Evolutionary conservation across 2,329 filamentous ascomycete species (phyloP), one percentile per base, ranked within the genome.

Genomic region (Sporothrix schenckii): DNA sequence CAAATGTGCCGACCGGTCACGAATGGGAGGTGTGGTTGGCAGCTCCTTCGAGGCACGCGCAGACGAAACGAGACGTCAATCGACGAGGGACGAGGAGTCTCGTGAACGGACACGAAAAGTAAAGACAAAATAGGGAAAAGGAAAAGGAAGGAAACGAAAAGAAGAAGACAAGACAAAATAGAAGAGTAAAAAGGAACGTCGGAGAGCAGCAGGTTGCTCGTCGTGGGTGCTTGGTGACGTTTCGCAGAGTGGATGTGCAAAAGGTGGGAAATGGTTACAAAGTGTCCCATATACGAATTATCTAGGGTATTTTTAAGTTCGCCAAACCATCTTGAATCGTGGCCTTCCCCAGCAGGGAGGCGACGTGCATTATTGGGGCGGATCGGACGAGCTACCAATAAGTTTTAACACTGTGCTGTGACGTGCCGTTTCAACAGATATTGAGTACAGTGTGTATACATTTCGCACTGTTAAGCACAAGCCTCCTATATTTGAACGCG

Each of bases 261-360:
- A 54, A 27, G 52, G 52, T 54, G 14, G 14, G 24, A 58, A 50
- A 10, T 49, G 44, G 44, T 19, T 24, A 6, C 11, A 24, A 70
- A 39, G 30, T 16, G 66, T 49, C 24, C 61, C 44, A 44, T 47
- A 30, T 2, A 24, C 24, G 24, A 24, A 24, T 24, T 30, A 14
- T 6, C 21, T 39, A 9, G 3, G 47, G 47, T 52, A 50, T 39
- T 50, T 66, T 50, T 19, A 34, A n/a, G 41, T 11, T 63, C 39
- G 24, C 50, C 49, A 39, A 30, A 14, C 14, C 50, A 56, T 66
- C 65, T 66, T 70, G 69, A 70, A 70, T 70, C 69, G 69, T 70
- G 69, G 69, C 69, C 69, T 70, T 70, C 61, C 61, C 61, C 39
- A 60, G 60, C 24, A 50, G 47, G 47, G 61, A 50, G 61, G 61